Percentiles rank a stretch among this genome's conserved stretches.
phyloP scores from a whole-genome alignment of 371 early-diverging fungal genomes.

The Phascolomyces articulosus region DNA sequence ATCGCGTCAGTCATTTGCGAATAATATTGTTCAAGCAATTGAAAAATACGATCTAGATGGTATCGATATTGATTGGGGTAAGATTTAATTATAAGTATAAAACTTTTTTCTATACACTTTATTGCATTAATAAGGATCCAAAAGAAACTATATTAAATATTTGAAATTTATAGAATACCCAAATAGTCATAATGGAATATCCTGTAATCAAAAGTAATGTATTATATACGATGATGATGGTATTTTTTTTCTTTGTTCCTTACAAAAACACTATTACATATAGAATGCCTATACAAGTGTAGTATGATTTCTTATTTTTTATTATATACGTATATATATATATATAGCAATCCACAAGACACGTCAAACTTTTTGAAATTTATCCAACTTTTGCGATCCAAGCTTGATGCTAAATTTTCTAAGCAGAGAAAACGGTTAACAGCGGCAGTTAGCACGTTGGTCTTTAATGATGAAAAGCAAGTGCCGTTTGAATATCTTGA shows the following conservation, averaged over 20 bases:
- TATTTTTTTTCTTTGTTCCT: no score
- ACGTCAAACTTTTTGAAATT: slow-evolving; percentile 47
- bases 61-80: slow-evolving; percentile 62
- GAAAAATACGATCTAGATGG: slow-evolving; percentile 58
- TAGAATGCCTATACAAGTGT: neutral
- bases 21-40: slow-evolving; percentile 31
- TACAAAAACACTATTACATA: no score
- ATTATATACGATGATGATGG: no score
- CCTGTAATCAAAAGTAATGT: slow-evolving; percentile 44
- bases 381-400: slow-evolving; percentile 21
- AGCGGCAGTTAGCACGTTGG: slow-evolving; percentile 17
- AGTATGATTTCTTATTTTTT: neutral
- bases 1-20: slow-evolving; percentile 21
- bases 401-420: slow-evolving; percentile 19
- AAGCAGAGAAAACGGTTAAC: slow-evolving; percentile 22
- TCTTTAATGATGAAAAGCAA: slow-evolving; percentile 18
- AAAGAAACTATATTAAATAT: neutral
- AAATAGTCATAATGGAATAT: slow-evolving; percentile 32
- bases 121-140: neutral
- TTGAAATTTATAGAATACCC: slow-evolving; percentile 35
- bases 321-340: no score
- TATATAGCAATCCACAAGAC: slow-evolving; percentile 45
- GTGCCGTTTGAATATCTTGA: slow-evolving; percentile 18
- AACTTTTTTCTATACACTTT: neutral
- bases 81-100: neutral